These are phyloP conservation scores for Trypanosoma scelopori DNA, from an alignment of 208 protist genomes.

Conservation along the genomic window DNA sequence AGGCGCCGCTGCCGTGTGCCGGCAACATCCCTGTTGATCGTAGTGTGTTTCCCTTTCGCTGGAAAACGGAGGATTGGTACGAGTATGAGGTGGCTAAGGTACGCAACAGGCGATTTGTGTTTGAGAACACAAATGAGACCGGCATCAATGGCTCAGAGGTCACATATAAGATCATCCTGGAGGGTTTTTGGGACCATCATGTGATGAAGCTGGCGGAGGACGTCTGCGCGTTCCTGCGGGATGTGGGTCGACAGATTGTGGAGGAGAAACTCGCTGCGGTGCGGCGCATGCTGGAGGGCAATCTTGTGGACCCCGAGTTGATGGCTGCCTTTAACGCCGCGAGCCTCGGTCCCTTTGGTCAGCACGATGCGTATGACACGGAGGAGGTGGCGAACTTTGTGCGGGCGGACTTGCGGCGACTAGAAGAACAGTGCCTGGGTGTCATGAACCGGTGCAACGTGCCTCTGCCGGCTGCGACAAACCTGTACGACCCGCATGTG, in stretches of 20 bases:
- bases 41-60: conserved; percentile 68
- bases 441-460: conserved; percentile 86
- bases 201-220: conserved; percentile 87
- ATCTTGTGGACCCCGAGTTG: conserved; percentile 64
- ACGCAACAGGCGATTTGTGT: conserved; percentile 82
- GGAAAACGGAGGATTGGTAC: conserved; percentile 91
- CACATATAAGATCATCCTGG: conserved; percentile 83
- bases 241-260: conserved; percentile 71
- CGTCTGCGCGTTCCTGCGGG: conserved; percentile 83
- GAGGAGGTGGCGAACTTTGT: conserved; percentile 87
- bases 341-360: conserved; percentile 63
- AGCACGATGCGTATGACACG: conserved; percentile 52
- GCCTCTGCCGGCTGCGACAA: conserved; percentile 67
- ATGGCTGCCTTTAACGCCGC: conserved; percentile 54
- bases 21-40: conserved; percentile 61
- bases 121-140: conserved; percentile 69
- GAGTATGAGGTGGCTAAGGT: conserved; percentile 90
- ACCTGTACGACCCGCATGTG: conserved; percentile 79
- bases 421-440: conserved; percentile 82
- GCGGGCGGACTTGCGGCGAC: conserved; percentile 52
- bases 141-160: conserved; percentile 66
- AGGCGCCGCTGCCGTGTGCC: conserved; percentile 62
- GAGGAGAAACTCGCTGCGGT: conserved; percentile 75
- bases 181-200: conserved; percentile 90
- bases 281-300: conserved; percentile 41